Base-by-base conservation (phyloP, 2,329 filamentous ascomycete species). In the Neopestalotiopsis sp. region DNA sequence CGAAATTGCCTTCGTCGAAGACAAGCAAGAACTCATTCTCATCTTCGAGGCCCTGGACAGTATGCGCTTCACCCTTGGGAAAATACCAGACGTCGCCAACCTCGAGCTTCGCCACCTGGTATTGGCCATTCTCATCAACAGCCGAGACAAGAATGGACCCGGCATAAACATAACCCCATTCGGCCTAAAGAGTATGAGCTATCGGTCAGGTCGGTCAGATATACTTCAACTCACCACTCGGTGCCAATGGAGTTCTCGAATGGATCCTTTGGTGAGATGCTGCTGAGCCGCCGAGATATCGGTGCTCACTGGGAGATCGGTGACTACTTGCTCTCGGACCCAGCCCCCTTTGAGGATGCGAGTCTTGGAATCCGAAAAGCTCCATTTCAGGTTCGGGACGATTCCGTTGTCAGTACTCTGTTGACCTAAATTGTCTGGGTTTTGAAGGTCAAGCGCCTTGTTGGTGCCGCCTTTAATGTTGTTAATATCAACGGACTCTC, bases 251-350 rank as follows among this genome's bases (percentile, higher is more conserved):
- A 92, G 81, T 76, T 92, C 89, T 5, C 89, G 85, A 42, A 91
- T 86, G 0, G 89, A 88, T 2, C 90, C 90, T 76, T 91, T 91
- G 68, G 84, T 87, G 66, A 92, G 79, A 78, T 92, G 90, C 78
- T 91, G 89, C 76, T 93, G 90, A 1, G 90, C 91, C 4, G 86
- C 90, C 1, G 91, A 83, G 73, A 93, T 91, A 71, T 92, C 90
- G 70, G 88, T 85, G 75, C 89, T 91, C 14, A 85, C 81, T 0
- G 91, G 90, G 6, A 92, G 78, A 75, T 92, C 91, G n/a, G 87
- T 87, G 62, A 91, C 85, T 67, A 91, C 88, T 74, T 92, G 89
- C 77, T 91, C 87, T 30, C 90, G 84, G 1, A 88, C 86, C 90
- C 90, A 92, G 2, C 91, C 90, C 1, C 90, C 90, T 32, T 85